Percentiles rank a stretch among this genome's conserved stretches.
These are phyloP conservation scores for Lentinula sp. DNA, from an alignment of 768 basidiomycete genomes.

Conservation along the genomic window DNA sequence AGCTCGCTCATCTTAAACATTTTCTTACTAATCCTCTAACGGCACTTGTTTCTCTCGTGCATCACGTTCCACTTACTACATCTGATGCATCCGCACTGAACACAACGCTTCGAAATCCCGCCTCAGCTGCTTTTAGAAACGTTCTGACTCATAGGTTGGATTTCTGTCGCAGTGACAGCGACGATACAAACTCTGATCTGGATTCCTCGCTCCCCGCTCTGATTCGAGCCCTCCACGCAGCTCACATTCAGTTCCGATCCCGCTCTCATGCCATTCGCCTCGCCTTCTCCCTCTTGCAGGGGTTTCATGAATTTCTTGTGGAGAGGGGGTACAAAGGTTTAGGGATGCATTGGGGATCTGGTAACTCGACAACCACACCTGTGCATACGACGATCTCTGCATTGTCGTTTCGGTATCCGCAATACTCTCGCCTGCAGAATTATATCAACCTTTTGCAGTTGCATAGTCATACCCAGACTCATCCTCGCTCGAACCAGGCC, in stretches of 20 bases:
- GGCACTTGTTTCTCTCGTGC: conserved; percentile 29
- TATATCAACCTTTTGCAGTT: conserved; percentile 1
- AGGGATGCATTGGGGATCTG: conserved; percentile 17
- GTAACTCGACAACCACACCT: neutral
- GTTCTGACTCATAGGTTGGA: conserved; percentile 28
- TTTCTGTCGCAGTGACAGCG: neutral
- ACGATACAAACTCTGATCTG: neutral
- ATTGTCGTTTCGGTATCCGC: neutral
- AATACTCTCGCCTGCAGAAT: neutral
- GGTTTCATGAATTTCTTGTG: conserved; percentile 37
- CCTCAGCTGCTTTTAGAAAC: conserved; percentile 25
- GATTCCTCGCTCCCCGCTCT: conserved; percentile 20
- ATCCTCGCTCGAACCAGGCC: neutral
- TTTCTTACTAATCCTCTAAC: conserved; percentile 55
- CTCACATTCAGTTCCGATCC: conserved; percentile 28
- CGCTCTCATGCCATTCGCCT: conserved; percentile 31
- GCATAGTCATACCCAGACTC: neutral
- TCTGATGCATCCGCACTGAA: conserved; percentile 1
- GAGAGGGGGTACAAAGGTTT: conserved; percentile 35
- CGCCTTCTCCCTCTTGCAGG: conserved; percentile 40
- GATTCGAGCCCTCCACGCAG: conserved; percentile 26
- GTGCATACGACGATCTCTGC: neutral
- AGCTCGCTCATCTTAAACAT: conserved; percentile 69
- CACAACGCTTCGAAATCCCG: conserved; percentile 9
- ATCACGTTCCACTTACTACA: neutral